Conservation (phyloP, 2,329 filamentous ascomycete species). For the Acrocalymma vagum region DNA sequence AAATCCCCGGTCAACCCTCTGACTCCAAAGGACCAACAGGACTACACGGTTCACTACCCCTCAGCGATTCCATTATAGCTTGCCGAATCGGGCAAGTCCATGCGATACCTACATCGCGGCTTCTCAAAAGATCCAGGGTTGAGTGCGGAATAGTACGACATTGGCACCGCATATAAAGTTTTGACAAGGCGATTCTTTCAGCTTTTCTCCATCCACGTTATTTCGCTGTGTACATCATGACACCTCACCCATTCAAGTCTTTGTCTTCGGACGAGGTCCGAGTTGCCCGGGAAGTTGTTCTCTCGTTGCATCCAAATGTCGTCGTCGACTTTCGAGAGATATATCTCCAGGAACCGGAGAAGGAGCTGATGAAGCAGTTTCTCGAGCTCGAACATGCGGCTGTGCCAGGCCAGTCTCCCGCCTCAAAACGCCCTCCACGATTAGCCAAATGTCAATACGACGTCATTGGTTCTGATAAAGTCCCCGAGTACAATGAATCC, state of each 20-base stretch:
- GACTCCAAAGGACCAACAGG: too few relatives aligned
- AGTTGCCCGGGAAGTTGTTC: constrained; percentile 59
- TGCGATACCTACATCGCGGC: too few relatives aligned
- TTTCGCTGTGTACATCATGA: constrained; percentile 43
- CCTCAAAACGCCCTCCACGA: constrained; percentile 56
- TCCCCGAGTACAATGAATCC: constrained; percentile 64
- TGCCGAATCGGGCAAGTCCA: too few relatives aligned
- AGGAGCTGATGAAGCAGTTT: constrained; percentile 57
- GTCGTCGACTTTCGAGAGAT: constrained; percentile 60
- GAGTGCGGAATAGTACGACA: too few relatives aligned
- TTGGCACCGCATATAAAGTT: too few relatives aligned
- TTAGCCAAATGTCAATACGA: constrained; percentile 65
- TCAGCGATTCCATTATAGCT: too few relatives aligned
- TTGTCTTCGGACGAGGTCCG: constrained; percentile 65
- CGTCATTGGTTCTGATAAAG: constrained; percentile 60
- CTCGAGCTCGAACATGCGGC: constrained; percentile 57
- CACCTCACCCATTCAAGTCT: constrained; percentile 63
- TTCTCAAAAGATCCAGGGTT: too few relatives aligned
- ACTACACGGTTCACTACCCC: too few relatives aligned
- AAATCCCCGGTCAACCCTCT: too few relatives aligned
- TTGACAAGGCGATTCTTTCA: too few relatives aligned
- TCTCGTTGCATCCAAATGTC: constrained; percentile 46
- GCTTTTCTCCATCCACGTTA: too few relatives aligned
- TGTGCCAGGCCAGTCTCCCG: constrained; percentile 44
- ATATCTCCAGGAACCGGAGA: constrained; percentile 60